Percentiles rank a stretch among this genome's conserved stretches.
Evolutionary conservation across 768 basidiomycete genomes (phyloP).

Genomic region (Pulveroboletus frians): DNA sequence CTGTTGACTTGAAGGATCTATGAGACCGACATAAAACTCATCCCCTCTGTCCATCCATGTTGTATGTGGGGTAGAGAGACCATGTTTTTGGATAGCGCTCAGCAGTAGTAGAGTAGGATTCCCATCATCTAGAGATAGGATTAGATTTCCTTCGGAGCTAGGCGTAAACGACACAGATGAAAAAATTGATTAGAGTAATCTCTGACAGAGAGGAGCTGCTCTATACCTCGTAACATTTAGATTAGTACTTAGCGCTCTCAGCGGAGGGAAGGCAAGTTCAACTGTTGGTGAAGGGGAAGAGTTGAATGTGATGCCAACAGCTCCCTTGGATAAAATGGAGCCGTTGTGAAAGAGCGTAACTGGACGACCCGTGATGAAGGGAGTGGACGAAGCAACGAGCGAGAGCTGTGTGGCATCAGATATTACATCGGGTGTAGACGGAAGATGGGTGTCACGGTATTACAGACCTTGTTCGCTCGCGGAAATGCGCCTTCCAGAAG

Average conservation of each 20-base stretch:
- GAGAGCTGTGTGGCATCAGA: slow-evolving; percentile 45
- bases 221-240: slow-evolving; percentile 53
- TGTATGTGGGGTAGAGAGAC: slow-evolving; percentile 21
- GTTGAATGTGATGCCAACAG: slow-evolving; percentile 58
- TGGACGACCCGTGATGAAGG: slow-evolving; percentile 71
- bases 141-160: slow-evolving; percentile 67
- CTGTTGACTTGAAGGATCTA: slow-evolving; percentile 15
- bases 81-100: slow-evolving; percentile 40
- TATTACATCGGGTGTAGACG: neutral
- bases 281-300: slow-evolving; percentile 7
- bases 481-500: slow-evolving; percentile 40
- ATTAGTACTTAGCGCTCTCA: slow-evolving; percentile 38
- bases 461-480: slow-evolving; percentile 44
- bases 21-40: slow-evolving; percentile 52
- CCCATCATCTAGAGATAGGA: slow-evolving; percentile 48
- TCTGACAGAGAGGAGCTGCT: neutral
- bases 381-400: slow-evolving; percentile 67
- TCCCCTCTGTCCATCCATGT: slow-evolving; percentile 44
- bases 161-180: neutral
- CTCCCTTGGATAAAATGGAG: slow-evolving; percentile 55
- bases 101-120: slow-evolving; percentile 64
- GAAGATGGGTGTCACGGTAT: neutral
- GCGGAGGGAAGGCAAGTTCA: slow-evolving; percentile 34
- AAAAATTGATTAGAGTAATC: slow-evolving; percentile 1
- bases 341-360: slow-evolving; percentile 62